Evolutionary conservation across 1,284 basidiomycete species (phyloP), one percentile per base, ranked within the genome.

Genomic region (Sporisorium exsertum): DNA sequence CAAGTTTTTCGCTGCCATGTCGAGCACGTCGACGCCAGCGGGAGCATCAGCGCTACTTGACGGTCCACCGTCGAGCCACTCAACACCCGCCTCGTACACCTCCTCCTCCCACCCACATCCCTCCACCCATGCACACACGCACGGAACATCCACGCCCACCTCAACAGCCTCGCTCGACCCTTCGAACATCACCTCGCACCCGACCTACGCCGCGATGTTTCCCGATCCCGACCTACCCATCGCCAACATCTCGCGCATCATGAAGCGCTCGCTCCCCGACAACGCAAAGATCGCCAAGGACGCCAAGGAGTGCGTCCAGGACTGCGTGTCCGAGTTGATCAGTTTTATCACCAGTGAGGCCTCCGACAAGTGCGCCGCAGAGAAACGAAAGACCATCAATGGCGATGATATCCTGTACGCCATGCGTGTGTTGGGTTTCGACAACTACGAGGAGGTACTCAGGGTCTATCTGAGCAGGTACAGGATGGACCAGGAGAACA

Each of bases 281-380:
- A 93, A 93, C n/a, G 94, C 94, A 22, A 97, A 97, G 87, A 95
- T 97, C 79, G 93, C 94, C 3, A 96, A 96, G 86, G 95, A 97
- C 87, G 94, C 95, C 26, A 97, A 97, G 86, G 94, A 97, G 87
- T 94, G 93, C 86, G 93, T 97, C 51, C 95, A 97, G 86, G 94
- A 96, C 86, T 96, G 94, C 87, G 94, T 96, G 55, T 94, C 92
- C 45, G 95, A 97, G 87, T 95, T 96, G 87, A 97, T 97, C 86
- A 92, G 91, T 80, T 97, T 97, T 88, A 93, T 97, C 86, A 95
- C 94, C 32, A 92, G 91, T 40, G 94, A 95, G 85, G 94, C 94
- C 3, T 92, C 92, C 22, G 94, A 95, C 86, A 93, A 93, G 80
- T 94, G 93, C 79, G 90, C 92, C 81, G 88, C 92, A 71, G 93